Base-by-base conservation (phyloP, 768 basidiomycete species). In the Psilocybe azurescens region DNA sequence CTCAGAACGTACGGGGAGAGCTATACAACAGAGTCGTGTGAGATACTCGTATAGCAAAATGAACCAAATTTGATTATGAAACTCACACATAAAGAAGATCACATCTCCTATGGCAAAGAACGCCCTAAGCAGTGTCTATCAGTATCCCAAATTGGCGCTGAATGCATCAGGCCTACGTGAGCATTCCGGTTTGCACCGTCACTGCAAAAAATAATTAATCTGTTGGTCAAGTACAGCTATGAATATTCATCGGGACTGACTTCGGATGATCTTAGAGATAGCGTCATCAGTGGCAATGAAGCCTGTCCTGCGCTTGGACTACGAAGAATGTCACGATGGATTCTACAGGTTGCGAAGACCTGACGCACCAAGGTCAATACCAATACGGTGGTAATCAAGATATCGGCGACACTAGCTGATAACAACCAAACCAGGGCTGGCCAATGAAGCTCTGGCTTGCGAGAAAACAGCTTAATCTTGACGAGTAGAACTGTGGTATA, bases 361-460 rank as follows among this genome's bases (percentile, higher is more conserved):
- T 3, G 29, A 28, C 58, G 16, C 32, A 81, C 80, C 67, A 83
- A 61, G 24, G 74, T 75, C 29, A 75, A 64, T 5, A 79, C 74
- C 24, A 82, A 71, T 1, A 77, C 76, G 32, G 69, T 62, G 0
- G 81, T 82, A 41, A 82, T 82, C 44, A 77, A 60, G 1, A 81
- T 64, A 64, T 83, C 81, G 1, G 78, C 77, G 6, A 78, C 66
- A 13, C 74, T 76, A 5, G 81, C 79, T 10, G 80, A 64, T 3
- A 82, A 63, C 59, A 83, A 76, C 82, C 81, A 83, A 30, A 79
- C 53, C 1, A 83, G 70, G 5, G 80, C 81, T 0, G 79, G 75
- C 70, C 72, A 75, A 58, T 82, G 80, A 3, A 82, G 72, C 64
- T 81, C 76, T 13, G 79, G 78, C 62, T 82, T 83, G 29, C 74